These are phyloP conservation scores for Ambrosiella beaveri DNA, from an alignment of 2,329 filamentous ascomycete species.

Conservation along the genomic window DNA sequence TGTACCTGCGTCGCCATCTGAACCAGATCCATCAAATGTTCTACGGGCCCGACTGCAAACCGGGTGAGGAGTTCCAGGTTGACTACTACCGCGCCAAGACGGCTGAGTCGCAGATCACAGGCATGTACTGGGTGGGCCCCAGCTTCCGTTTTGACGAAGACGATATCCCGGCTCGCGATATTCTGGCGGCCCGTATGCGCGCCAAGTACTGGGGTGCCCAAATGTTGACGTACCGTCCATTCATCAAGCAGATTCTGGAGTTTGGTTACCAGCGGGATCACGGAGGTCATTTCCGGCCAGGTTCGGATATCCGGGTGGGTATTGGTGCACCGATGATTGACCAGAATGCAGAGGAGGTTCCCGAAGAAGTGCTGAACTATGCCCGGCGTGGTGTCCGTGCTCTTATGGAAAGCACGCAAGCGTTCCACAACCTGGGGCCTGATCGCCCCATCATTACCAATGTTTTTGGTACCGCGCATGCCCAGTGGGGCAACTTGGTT, in stretches of 20 bases:
- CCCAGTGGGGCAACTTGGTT: conserved; percentile 92
- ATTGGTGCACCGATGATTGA: conserved; percentile 19
- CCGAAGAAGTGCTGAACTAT: conserved; percentile 32
- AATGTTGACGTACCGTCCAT: conserved; percentile 76
- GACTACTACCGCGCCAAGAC: conserved; percentile 28
- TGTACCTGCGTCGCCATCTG: conserved; percentile 46
- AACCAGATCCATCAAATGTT: conserved; percentile 44
- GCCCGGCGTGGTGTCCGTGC: conserved; percentile 51
- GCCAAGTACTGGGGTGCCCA: conserved; percentile 90
- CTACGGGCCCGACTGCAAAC: conserved; percentile 28
- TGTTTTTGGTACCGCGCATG: conserved; percentile 85
- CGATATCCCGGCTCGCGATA: conserved; percentile 55
- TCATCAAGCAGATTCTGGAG: conserved; percentile 41
- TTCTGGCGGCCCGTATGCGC: conserved; percentile 66
- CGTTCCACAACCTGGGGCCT: conserved; percentile 51
- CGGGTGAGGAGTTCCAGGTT: conserved; percentile 14
- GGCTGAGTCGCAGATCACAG: conserved; percentile 14
- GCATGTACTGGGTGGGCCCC: conserved; percentile 29
- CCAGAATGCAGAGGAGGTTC: conserved; percentile 17
- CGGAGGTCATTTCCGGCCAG: not conserved
- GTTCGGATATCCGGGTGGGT: conserved; percentile 12
- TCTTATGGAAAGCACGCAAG: conserved; percentile 67
- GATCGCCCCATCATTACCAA: conserved; percentile 77
- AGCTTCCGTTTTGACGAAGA: conserved; percentile 42
- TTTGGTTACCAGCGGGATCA: conserved; percentile 19